Conservation (phyloP, 2,329 filamentous ascomycete genomes). For the Teratosphaeria pseudoeucalypti region DNA sequence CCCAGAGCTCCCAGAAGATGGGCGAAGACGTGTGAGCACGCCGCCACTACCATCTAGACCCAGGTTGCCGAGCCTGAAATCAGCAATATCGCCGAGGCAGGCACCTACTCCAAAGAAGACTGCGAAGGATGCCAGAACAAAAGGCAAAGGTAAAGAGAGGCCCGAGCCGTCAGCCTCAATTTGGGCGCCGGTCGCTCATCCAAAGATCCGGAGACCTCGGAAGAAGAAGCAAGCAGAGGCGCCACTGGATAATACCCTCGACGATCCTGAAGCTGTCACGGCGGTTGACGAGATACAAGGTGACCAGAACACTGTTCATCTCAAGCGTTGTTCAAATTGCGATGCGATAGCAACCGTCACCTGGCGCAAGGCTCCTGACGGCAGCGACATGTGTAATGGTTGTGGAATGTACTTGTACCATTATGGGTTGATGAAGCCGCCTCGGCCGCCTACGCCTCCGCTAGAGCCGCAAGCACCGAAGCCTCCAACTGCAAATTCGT, state of each 20-base stretch:
- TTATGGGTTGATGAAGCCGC: constrained; percentile 19
- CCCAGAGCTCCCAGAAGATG: constrained; percentile 13
- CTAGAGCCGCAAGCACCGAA: background rate
- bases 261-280: background rate
- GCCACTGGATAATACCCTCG: background rate
- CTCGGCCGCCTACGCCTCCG: constrained; percentile 11
- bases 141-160: background rate
- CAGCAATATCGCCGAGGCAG: constrained; percentile 4
- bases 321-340: constrained; percentile 20
- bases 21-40: constrained; percentile 1
- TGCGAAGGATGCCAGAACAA: background rate
- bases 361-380: constrained; percentile 20
- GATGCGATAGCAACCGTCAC: constrained; percentile 11
- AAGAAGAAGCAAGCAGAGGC: background rate
- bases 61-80: background rate
- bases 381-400: constrained; percentile 19
- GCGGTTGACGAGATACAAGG: background rate
- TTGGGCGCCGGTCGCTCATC: constrained; percentile 12
- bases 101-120: background rate
- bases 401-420: constrained; percentile 22
- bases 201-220: constrained; percentile 1
- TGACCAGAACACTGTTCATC: background rate
- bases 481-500: constrained; percentile 9
- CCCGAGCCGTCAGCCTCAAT: constrained; percentile 6
- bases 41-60: background rate